phyloP scores from a whole-genome alignment of 495 filamentous ascomycete genomes.

The Tirmania nivea region DNA sequence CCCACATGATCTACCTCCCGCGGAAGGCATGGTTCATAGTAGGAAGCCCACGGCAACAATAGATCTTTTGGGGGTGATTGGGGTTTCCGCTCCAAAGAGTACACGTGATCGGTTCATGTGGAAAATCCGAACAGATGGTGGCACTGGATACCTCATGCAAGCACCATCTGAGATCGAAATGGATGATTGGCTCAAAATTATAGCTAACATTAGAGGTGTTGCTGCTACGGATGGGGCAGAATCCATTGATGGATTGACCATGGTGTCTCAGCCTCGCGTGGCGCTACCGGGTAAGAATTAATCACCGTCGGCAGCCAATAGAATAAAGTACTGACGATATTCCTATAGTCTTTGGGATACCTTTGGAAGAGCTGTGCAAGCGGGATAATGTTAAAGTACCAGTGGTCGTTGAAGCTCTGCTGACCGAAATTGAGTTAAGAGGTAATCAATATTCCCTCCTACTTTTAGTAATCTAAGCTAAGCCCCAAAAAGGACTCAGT shows the following conservation, averaged over 20 bases:
- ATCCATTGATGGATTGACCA: constrained; percentile 18
- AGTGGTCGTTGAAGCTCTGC: constrained; percentile 15
- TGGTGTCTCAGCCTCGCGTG: constrained; percentile 13
- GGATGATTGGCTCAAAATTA: constrained; percentile 16
- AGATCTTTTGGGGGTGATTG: constrained; percentile 10
- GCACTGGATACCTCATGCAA: constrained; percentile 16
- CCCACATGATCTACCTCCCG: constrained; percentile 12
- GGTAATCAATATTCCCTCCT: constrained; percentile 5
- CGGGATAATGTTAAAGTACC: constrained; percentile 21
- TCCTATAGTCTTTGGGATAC: constrained; percentile 15
- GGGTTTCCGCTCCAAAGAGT: constrained; percentile 11
- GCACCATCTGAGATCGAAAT: constrained; percentile 17
- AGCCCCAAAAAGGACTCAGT: constrained; percentile 9
- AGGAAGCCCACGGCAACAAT: constrained; percentile 15
- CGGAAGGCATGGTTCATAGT: constrained; percentile 12
- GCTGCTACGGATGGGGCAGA: constrained; percentile 14
- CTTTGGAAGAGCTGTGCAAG: constrained; percentile 18
- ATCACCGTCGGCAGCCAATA: not conserved
- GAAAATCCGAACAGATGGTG: constrained; percentile 14
- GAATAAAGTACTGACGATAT: not conserved
- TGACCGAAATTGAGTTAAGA: constrained; percentile 19
- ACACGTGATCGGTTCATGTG: constrained; percentile 17
- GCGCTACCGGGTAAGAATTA: constrained; percentile 10
- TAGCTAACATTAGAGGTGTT: constrained; percentile 16
- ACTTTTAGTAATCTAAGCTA: not conserved